Conservation (phyloP, 2,329 filamentous ascomycete genomes). For the Chrysoporthe deuterocubensis region DNA sequence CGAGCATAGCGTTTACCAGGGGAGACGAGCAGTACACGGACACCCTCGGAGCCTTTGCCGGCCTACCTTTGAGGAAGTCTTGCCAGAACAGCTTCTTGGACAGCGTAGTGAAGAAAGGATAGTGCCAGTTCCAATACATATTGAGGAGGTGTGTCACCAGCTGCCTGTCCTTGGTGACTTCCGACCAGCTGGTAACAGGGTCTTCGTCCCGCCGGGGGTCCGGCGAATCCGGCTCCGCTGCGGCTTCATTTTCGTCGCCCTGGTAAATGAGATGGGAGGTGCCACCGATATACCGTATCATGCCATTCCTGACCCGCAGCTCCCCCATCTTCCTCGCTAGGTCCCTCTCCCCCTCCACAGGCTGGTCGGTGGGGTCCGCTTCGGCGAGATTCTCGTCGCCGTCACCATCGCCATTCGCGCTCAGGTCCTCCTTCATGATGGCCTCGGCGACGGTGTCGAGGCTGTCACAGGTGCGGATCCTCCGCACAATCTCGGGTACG, state of each 20-base stretch:
- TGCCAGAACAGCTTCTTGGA: constrained; percentile 85
- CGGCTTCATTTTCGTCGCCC: constrained; percentile 50
- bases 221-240: constrained; percentile 47
- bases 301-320: constrained; percentile 82
- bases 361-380: constrained; percentile 46
- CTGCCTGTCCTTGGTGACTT: constrained; percentile 77
- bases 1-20: constrained; percentile 91
- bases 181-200: constrained; percentile 84
- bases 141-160: constrained; percentile 87
- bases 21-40: constrained; percentile 85
- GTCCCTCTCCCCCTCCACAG: constrained; percentile 70
- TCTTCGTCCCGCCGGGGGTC: constrained; percentile 62
- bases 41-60: constrained; percentile 51
- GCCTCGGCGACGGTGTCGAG: constrained; percentile 60
- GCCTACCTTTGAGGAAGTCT: constrained; percentile 77
- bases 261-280: constrained; percentile 92
- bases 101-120: constrained; percentile 91
- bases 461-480: constrained; percentile 84
- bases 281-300: constrained; percentile 88
- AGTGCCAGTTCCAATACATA: constrained; percentile 99
- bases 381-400: constrained; percentile 45
- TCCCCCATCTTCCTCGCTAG: constrained; percentile 93
- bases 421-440: constrained; percentile 48
- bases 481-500: constrained; percentile 77
- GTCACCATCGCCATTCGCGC: constrained; percentile 41